Percentiles rank a stretch among this genome's conserved stretches.
phyloP scores from a whole-genome alignment of 2,329 filamentous ascomycete genomes.

The Apiospora arundinis region DNA sequence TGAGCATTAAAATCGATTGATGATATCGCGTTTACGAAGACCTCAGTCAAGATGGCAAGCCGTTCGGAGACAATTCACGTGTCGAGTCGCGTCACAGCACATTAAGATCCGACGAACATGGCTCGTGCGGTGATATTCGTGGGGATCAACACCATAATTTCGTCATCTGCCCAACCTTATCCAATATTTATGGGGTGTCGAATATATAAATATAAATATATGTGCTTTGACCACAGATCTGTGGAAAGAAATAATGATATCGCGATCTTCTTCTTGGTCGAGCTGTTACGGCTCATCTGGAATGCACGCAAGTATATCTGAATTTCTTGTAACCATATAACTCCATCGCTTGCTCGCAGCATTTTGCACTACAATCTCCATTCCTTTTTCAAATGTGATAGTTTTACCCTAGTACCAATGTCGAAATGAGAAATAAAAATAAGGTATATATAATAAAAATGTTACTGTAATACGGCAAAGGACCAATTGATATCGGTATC shows the following conservation, averaged over 20 bases:
- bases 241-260: neutral
- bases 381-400: neutral
- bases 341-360: neutral
- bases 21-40: neutral
- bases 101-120: neutral
- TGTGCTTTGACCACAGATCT: neutral
- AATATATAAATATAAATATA: neutral
- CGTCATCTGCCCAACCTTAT: neutral
- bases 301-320: neutral
- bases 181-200: neutral
- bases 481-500: slow-evolving; percentile 46
- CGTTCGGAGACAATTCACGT: neutral
- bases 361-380: neutral
- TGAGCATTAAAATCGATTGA: neutral
- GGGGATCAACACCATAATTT: neutral
- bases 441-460: neutral
- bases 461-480: slow-evolving; percentile 48
- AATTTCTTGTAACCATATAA: neutral
- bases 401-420: neutral
- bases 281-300: neutral
- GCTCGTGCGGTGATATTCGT: neutral
- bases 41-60: neutral
- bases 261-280: neutral
- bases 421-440: neutral
- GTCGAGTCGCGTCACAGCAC: neutral